Percentiles rank a stretch among this genome's conserved stretches.
phyloP scores from a whole-genome alignment of 2,329 filamentous ascomycete species.

The Dryadomyces quercivorus region DNA sequence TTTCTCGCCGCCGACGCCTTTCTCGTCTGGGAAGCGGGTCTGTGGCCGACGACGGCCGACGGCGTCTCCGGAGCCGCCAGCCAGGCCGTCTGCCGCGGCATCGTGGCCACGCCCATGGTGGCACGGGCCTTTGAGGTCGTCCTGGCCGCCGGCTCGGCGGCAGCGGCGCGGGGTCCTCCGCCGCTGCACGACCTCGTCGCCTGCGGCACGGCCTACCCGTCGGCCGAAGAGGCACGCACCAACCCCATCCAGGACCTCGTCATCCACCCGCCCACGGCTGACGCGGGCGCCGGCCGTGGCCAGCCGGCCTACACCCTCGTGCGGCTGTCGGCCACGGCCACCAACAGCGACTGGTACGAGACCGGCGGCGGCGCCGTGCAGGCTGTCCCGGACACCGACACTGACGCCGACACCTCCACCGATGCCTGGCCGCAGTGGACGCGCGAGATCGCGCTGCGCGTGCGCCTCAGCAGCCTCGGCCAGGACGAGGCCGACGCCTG shows the following conservation, averaged over 20 bases:
- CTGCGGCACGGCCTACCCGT: constrained; percentile 33
- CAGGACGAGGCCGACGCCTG: constrained; percentile 9
- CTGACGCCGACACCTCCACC: not conserved
- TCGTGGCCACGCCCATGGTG: constrained; percentile 39
- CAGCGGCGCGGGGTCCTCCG: not conserved
- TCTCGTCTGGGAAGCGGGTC: constrained; percentile 41
- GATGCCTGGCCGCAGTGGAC: constrained; percentile 30
- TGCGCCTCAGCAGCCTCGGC: constrained; percentile 19
- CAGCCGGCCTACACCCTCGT: constrained; percentile 38
- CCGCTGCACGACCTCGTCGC: constrained; percentile 26
- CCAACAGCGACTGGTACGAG: constrained; percentile 40
- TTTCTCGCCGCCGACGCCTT: constrained; percentile 40
- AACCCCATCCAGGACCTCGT: constrained; percentile 34
- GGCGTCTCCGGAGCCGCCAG: constrained; percentile 18
- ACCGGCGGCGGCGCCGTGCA: constrained; percentile 23
- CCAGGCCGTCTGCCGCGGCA: constrained; percentile 34
- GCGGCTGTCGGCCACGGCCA: constrained; percentile 38
- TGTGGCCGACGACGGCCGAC: constrained; percentile 23
- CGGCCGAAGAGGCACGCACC: constrained; percentile 13
- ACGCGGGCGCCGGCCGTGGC: constrained; percentile 13
- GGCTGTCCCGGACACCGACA: constrained; percentile 2
- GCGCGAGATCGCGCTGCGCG: constrained; percentile 29
- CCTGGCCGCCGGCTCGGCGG: constrained; percentile 18
- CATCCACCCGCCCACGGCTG: constrained; percentile 25
- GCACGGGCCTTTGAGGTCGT: constrained; percentile 38